Percentiles rank a stretch among this genome's conserved stretches.
These are phyloP conservation scores for Cicer judaicum DNA, from an alignment of 306 rosid genomes.

Conservation along the genomic window DNA sequence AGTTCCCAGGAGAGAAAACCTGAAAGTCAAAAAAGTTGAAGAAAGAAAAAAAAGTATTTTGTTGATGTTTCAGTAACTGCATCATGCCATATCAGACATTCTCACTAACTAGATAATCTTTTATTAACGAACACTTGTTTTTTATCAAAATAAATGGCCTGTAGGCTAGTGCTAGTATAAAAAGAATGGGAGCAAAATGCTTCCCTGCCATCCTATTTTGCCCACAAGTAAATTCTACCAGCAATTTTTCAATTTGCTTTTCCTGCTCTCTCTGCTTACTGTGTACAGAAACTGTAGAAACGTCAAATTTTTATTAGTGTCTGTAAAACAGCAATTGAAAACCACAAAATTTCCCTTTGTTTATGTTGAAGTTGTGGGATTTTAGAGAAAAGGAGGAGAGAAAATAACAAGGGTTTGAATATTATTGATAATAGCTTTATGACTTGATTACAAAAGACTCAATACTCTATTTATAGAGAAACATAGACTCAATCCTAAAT, in stretches of 20 bases:
- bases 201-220: slow-evolving; percentile 6
- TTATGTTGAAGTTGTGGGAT: too few species aligned
- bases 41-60: slow-evolving; percentile 18
- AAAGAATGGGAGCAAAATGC: background rate
- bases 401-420: too few species aligned
- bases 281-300: background rate
- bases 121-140: slow-evolving; percentile 12
- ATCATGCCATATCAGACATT: background rate
- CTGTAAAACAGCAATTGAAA: slow-evolving; percentile 12
- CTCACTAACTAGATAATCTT: background rate
- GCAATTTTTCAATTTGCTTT: slow-evolving; percentile 12
- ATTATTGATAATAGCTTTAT: too few species aligned
- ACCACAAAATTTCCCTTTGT: background rate
- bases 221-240: background rate
- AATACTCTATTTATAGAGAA: too few species aligned
- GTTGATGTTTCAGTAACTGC: background rate
- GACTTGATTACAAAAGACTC: too few species aligned
- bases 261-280: slow-evolving; percentile 23
- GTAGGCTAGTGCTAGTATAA: slow-evolving; percentile 1
- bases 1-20: slow-evolving; percentile 6
- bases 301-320: background rate
- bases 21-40: background rate
- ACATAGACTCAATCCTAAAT: too few species aligned
- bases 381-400: too few species aligned
- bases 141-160: background rate